Evolutionary conservation across 148 eudicot species (phyloP).

Genomic region (Polygonum maritimum): DNA sequence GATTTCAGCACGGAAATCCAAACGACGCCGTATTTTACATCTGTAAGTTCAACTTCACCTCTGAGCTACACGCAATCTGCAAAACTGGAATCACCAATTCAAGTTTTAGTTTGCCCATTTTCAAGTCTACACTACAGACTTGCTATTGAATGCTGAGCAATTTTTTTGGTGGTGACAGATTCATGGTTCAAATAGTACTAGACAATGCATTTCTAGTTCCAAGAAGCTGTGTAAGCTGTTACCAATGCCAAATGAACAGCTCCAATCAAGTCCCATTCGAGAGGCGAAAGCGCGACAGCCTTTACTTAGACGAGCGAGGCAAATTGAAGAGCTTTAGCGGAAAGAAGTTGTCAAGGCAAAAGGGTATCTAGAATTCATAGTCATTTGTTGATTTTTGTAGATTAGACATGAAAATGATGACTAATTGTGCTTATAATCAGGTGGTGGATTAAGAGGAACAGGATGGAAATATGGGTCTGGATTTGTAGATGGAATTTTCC

Average conservation of each 20-base stretch:
- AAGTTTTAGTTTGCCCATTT: not conserved
- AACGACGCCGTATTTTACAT: not conserved
- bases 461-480: slow-evolving; percentile 95
- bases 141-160: not conserved
- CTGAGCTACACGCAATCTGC: not conserved
- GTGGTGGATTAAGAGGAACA: slow-evolving; percentile 71
- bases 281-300: slow-evolving; percentile 45
- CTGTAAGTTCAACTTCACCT: not conserved
- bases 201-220: slow-evolving; percentile 11
- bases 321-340: slow-evolving; percentile 42
- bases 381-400: not conserved
- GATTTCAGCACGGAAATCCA: not conserved
- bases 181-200: slow-evolving; percentile 2
- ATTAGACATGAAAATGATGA: not conserved
- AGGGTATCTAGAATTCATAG: slow-evolving; percentile 25
- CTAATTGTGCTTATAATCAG: slow-evolving; percentile 15
- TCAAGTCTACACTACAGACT: not conserved
- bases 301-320: slow-evolving; percentile 53
- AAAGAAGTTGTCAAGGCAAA: slow-evolving; percentile 72
- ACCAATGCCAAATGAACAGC: slow-evolving; percentile 18
- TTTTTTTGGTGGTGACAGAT: not conserved
- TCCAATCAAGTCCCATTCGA: slow-evolving; percentile 29
- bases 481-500: slow-evolving; percentile 84
- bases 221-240: slow-evolving; percentile 21
- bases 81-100: not conserved